Base-by-base conservation (phyloP, 192 early-diverging fungal species). In the Coemansia sp. region DNA sequence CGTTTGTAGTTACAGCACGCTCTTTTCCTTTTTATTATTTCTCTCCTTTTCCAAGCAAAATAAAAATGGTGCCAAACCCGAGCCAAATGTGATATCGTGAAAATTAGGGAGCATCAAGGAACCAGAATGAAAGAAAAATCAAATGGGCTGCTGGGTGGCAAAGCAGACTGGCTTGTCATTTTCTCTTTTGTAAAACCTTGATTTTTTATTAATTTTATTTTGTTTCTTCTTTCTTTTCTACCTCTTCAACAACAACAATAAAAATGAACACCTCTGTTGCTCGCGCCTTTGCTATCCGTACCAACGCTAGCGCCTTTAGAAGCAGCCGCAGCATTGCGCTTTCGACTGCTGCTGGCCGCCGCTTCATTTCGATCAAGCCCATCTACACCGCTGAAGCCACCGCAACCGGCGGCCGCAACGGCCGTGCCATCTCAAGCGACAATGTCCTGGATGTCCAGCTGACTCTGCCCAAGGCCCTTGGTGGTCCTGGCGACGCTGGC, bases 301-400 rank as follows among this genome's bases (percentile, higher is more conserved):
- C 59, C 60, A 25, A n/a, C n/a, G n/a, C 71, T 28, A 56, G 64
- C 17, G 64, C 68, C n/a, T 50, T 61, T 56, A 40, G 60, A 36
- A 50, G 62, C 36, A 56, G 61, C 40, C 34, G 38, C 33, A 51
- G 42, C 5, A 50, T 67, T 17, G 36, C 54, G 18, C 11, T 56
- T 45, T 58, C 60, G 28, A 22, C 66, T 45, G 40, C 60, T 22
- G 36, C 74, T 48, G 59, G 64, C 31, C 73, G 73, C 17, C 70
- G 71, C 60, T 70, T 73, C 42, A 72, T 72, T 33, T 64, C 73
- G 45, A 84, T 87, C 67, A 72, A 78, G 73, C 85, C 85, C 54
- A 78, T 85, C 56, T 87, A 87, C 66, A 87, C 85, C 1, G 84
- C 85, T 34, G 85, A 87, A 62, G 75, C 67, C 25, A 82, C 75